These are phyloP conservation scores for Dipteronia dyeriana DNA, from an alignment of 345 rosid genomes.

Conservation along the genomic window DNA sequence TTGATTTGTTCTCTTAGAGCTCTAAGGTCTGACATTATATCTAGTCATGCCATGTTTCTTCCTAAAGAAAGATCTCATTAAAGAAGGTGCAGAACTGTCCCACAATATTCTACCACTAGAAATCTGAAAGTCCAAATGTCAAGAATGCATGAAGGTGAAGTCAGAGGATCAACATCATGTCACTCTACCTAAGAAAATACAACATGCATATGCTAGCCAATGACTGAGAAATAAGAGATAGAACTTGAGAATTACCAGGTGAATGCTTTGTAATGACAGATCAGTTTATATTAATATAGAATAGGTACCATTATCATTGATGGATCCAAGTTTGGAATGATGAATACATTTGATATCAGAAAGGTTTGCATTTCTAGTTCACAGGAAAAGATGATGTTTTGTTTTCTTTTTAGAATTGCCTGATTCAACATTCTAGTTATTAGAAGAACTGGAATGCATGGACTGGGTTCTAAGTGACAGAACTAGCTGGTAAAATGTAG, in stretches of 20 bases:
- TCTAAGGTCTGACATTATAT: background rate
- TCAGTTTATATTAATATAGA: background rate
- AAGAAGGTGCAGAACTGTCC: background rate
- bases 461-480: background rate
- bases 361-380: background rate
- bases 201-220: background rate
- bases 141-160: background rate
- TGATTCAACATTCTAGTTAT: background rate
- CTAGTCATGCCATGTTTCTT: background rate
- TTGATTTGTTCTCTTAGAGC: background rate
- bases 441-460: background rate
- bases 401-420: background rate
- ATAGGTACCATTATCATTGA: background rate
- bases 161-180: background rate
- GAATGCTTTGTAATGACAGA: background rate
- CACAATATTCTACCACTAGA: background rate
- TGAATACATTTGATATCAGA: background rate
- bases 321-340: background rate
- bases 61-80: background rate
- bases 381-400: background rate
- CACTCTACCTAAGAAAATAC: background rate
- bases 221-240: background rate
- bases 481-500: background rate
- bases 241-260: background rate
- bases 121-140: background rate